These are phyloP conservation scores for Amanita rubescens DNA, from an alignment of 768 basidiomycete species.

Conservation along the genomic window DNA sequence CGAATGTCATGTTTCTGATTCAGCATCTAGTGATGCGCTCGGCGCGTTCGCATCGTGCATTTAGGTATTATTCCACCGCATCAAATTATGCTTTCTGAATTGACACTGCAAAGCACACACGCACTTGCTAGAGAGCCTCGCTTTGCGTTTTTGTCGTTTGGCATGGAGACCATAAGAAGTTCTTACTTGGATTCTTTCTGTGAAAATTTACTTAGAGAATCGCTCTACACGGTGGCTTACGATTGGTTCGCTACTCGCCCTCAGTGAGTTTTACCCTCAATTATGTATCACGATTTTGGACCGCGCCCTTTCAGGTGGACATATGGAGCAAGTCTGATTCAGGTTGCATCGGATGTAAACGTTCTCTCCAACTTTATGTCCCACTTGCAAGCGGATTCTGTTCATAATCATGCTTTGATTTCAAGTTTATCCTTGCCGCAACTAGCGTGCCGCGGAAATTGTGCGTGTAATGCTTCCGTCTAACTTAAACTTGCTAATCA, in stretches of 20 bases:
- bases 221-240: conserved; percentile 73
- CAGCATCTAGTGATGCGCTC: conserved; percentile 83
- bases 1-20: conserved; percentile 78
- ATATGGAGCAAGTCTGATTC: conserved; percentile 88
- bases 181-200: conserved; percentile 79
- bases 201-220: conserved; percentile 68
- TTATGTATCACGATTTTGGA: not conserved
- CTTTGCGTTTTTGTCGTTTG: conserved; percentile 88
- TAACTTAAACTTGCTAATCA: not conserved
- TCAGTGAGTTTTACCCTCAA: conserved; percentile 49
- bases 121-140: conserved; percentile 85
- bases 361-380: conserved; percentile 78
- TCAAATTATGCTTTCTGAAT: conserved; percentile 1
- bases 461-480: conserved; percentile 23
- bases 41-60: conserved; percentile 51
- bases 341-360: conserved; percentile 84
- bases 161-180: conserved; percentile 86
- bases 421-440: conserved; percentile 58
- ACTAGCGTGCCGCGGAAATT: conserved; percentile 29
- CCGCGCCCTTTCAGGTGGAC: conserved; percentile 66
- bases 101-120: conserved; percentile 60
- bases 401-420: conserved; percentile 49
- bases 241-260: conserved; percentile 93
- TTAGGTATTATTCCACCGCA: conserved; percentile 52
- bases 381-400: conserved; percentile 66